A percentile compares a stretch with the other conserved stretches of the same genome.
phyloP scores from a whole-genome alignment of 768 basidiomycete genomes.

The Collybia nuda region DNA sequence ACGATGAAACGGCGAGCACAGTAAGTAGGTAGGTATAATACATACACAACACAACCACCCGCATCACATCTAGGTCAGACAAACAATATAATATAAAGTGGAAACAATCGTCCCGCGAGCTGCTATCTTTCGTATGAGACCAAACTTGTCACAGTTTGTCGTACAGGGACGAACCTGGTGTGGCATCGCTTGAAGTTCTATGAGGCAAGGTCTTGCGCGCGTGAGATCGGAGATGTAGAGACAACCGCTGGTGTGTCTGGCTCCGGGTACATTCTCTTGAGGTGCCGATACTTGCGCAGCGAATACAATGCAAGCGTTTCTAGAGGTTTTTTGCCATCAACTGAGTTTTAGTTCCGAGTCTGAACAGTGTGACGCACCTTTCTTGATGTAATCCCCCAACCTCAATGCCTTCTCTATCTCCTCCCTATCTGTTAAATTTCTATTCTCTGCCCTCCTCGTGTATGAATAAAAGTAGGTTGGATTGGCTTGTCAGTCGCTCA shows the following conservation, averaged over 20 bases:
- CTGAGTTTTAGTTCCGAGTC: not conserved
- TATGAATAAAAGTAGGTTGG: not conserved
- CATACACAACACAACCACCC: no score
- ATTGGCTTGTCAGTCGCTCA: slow-evolving; percentile 29
- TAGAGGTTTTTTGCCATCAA: slow-evolving; percentile 20
- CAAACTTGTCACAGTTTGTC: no score
- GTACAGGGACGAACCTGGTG: no score
- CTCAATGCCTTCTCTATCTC: slow-evolving; percentile 78
- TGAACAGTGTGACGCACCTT: slow-evolving; percentile 46
- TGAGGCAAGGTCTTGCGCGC: no score
- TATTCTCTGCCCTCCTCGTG: slow-evolving; percentile 52
- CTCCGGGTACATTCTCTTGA: slow-evolving; percentile 69
- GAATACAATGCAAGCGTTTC: slow-evolving; percentile 85
- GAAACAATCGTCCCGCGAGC: no score
- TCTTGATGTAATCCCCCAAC: slow-evolving; percentile 83
- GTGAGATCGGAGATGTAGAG: not conserved
- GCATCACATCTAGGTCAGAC: no score
- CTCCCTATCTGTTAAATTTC: slow-evolving; percentile 56
- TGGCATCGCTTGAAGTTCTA: no score
- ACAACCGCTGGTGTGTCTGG: slow-evolving; percentile 5
- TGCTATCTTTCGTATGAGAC: no score
- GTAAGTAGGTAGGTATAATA: no score
- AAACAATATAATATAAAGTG: no score
- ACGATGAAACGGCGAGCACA: no score
- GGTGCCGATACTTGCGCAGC: slow-evolving; percentile 78